These are phyloP conservation scores for Hypoxylon subgilvum DNA, from an alignment of 495 filamentous ascomycete species.

Conservation along the genomic window DNA sequence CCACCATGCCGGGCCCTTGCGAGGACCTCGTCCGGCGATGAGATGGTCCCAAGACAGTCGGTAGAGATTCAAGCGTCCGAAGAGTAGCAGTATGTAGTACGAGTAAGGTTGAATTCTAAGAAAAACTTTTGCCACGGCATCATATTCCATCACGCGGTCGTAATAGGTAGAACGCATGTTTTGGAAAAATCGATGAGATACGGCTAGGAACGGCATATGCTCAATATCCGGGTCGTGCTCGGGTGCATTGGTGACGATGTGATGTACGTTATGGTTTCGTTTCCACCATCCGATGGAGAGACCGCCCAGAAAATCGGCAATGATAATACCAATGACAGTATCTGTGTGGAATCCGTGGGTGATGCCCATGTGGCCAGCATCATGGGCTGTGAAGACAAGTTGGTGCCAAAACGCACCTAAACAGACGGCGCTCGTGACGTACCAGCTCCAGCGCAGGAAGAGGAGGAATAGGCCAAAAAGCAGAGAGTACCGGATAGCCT, in stretches of 20 bases:
- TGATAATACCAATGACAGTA: constrained; percentile 83
- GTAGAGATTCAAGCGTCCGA: constrained; percentile 95
- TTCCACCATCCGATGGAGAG: constrained; percentile 98
- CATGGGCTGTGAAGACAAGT: constrained; percentile 91
- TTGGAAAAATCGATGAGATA: constrained; percentile 83
- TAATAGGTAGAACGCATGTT: constrained; percentile 87
- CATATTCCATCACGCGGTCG: constrained; percentile 83
- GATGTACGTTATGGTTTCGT: constrained; percentile 94
- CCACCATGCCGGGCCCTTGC: constrained; percentile 85
- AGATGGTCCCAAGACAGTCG: constrained; percentile 82
- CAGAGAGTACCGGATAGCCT: constrained; percentile 73
- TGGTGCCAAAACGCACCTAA: constrained; percentile 94
- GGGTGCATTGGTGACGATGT: constrained; percentile 94
- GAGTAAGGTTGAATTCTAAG: constrained; percentile 79
- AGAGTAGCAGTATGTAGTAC: constrained; percentile 83
- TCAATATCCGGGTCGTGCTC: constrained; percentile 98
- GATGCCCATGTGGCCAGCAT: constrained; percentile 97
- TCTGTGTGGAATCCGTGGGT: constrained; percentile 86
- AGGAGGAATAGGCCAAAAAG: constrained; percentile 69
- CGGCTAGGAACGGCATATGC: constrained; percentile 93
- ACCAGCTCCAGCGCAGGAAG: constrained; percentile 77
- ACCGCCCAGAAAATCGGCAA: constrained; percentile 89
- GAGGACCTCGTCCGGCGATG: constrained; percentile 74
- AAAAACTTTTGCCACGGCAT: constrained; percentile 72
- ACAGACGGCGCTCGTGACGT: constrained; percentile 72